Evolutionary conservation across 768 basidiomycete species (phyloP).

Genomic region (Leccinellum rugosiceps): DNA sequence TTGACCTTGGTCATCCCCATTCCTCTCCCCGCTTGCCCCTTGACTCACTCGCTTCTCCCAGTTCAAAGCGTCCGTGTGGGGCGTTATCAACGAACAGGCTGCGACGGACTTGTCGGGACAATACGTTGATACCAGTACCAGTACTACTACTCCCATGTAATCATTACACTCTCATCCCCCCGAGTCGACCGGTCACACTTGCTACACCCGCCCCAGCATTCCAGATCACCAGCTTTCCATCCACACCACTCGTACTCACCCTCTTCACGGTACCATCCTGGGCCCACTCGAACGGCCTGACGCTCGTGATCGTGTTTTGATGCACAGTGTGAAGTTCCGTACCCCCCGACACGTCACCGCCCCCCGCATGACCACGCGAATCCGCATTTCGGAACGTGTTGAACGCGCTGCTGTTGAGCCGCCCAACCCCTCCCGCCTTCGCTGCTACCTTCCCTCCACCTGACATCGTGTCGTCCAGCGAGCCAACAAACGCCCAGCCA

Average conservation of each 20-base stretch:
- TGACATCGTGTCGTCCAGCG: slow-evolving; percentile 75
- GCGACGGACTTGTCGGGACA: slow-evolving; percentile 16
- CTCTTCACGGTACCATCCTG: slow-evolving; percentile 55
- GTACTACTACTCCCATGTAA: slow-evolving; percentile 14
- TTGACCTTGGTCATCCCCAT: slow-evolving; percentile 69
- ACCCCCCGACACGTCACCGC: slow-evolving; percentile 40
- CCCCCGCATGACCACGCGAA: slow-evolving; percentile 50
- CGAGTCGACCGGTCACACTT: slow-evolving; percentile 46
- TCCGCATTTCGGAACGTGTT: slow-evolving; percentile 93
- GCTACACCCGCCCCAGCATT: slow-evolving; percentile 51
- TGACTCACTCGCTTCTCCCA: slow-evolving; percentile 28
- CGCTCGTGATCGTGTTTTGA: slow-evolving; percentile 97
- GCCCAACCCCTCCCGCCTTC: slow-evolving; percentile 50
- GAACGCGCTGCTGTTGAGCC: slow-evolving; percentile 91
- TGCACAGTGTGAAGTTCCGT: slow-evolving; percentile 88
- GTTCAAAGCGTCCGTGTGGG: slow-evolving; percentile 98
- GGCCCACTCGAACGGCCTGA: slow-evolving; percentile 67
- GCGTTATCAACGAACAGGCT: slow-evolving; percentile 80
- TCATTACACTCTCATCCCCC: slow-evolving; percentile 42
- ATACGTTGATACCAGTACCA: slow-evolving; percentile 13
- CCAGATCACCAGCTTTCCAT: slow-evolving; percentile 94
- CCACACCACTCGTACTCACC: slow-evolving; percentile 91
- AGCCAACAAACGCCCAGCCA: slow-evolving; percentile 80
- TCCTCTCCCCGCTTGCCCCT: not conserved
- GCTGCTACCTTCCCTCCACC: slow-evolving; percentile 38